Evolutionary conservation across 768 basidiomycete species (phyloP), one percentile per base, ranked within the genome.

Genomic region (Leccinellum rugosiceps): DNA sequence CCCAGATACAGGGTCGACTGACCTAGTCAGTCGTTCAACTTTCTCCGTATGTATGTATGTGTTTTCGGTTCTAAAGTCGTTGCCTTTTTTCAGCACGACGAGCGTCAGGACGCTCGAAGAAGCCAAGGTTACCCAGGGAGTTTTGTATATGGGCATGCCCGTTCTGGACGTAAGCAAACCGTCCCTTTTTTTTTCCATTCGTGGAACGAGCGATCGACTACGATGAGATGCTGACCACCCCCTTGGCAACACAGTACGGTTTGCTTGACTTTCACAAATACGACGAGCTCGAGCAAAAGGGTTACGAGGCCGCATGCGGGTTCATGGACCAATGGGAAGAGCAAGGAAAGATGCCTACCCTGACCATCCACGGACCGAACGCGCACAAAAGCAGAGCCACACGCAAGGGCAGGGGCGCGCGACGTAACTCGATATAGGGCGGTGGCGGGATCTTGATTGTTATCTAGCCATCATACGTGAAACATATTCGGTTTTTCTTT

Each of bases 61-160:
- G n/a, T n/a, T 48, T 11, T 2, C 23, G 46, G 7, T 7, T 26
- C 17, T 41, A 5, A 41, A 11, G 5, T 6, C 41, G 4, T 17
- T 2, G 2, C 28, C 4, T n/a, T 2, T 8, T 9, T 34, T 7
- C 55, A 98, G 95, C 70, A 95, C 98, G 2, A 96, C 97, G 63
- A 94, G 92, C 61, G 94, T 98, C 31, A 92, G 87, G 67, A 96
- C 93, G 1, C 78, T 98, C 7, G 94, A 97, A 71, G 94, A 96
- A 61, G 95, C 94, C n/a, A 98, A 98, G 72, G 82, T 84, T 6
- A 82, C 88, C 3, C 88, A 88, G 9, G 92, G 90, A 2, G 95
- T 93, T 67, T 75, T 98, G 46, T 98, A 99, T 68, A 86, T 97
- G 72, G 83, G 84, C 58, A 91, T 98, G 89, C 97, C 97, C 0